phyloP scores from a whole-genome alignment of 495 filamentous ascomycete genomes.

The Evernia prunastri region DNA sequence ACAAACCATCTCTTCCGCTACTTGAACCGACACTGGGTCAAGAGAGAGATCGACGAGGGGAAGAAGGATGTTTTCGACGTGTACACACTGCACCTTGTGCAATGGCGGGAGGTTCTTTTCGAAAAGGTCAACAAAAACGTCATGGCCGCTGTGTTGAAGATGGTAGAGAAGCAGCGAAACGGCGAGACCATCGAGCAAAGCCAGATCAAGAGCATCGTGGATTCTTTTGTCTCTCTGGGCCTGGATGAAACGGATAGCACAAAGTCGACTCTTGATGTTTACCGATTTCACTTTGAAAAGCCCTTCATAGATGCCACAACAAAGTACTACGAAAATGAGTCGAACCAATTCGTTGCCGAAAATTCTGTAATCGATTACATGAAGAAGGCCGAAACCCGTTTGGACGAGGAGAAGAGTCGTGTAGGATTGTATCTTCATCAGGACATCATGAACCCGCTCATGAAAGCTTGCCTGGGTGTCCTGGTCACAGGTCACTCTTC shows the following conservation, averaged over 20 bases:
- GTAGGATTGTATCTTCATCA: conserved; percentile 86
- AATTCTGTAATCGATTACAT: conserved; percentile 99
- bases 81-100: conserved; percentile 91
- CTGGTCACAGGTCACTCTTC: conserved; percentile 81
- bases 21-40: conserved; percentile 98
- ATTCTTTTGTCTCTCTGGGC: conserved; percentile 92
- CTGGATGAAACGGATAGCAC: conserved; percentile 88
- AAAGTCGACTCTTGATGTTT: conserved; percentile 93
- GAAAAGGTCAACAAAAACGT: conserved; percentile 73
- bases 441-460: conserved; percentile 77
- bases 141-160: conserved; percentile 88
- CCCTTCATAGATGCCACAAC: conserved; percentile 85
- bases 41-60: conserved; percentile 96
- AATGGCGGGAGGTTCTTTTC: conserved; percentile 92
- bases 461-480: conserved; percentile 79
- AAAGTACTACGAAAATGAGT: conserved; percentile 84
- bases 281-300: conserved; percentile 81
- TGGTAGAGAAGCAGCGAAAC: conserved; percentile 95
- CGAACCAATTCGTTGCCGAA: conserved; percentile 86
- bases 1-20: conserved; percentile 96
- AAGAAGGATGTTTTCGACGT: conserved; percentile 99
- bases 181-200: conserved; percentile 96
- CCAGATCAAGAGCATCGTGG: conserved; percentile 95
- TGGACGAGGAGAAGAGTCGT: conserved; percentile 90
- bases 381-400: conserved; percentile 95